These are phyloP conservation scores for Dimargaris verticillata DNA, from an alignment of 192 early-diverging fungal species.

Conservation along the genomic window DNA sequence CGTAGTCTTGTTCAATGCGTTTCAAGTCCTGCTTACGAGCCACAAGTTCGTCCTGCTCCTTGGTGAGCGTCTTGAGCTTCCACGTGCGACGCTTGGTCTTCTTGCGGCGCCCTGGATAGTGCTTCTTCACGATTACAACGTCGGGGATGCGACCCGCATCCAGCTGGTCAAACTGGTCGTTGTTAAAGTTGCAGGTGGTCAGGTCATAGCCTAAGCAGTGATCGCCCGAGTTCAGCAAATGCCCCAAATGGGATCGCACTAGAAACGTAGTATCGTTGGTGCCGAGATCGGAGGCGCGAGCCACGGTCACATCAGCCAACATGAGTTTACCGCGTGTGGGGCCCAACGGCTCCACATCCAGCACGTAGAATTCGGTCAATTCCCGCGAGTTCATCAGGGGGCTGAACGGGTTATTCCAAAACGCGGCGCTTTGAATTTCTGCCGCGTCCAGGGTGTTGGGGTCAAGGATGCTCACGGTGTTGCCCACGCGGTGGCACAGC, in stretches of 20 bases:
- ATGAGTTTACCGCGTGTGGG: slow-evolving; percentile 56
- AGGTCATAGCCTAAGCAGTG: slow-evolving; percentile 85
- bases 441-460: slow-evolving; percentile 59
- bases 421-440: slow-evolving; percentile 57
- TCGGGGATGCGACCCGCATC: slow-evolving; percentile 57
- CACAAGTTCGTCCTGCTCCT: slow-evolving; percentile 76
- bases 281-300: slow-evolving; percentile 57
- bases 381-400: slow-evolving; percentile 61
- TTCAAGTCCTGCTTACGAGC: slow-evolving; percentile 57
- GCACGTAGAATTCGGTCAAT: slow-evolving; percentile 83
- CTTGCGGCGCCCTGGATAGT: slow-evolving; percentile 75
- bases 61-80: slow-evolving; percentile 75
- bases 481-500: slow-evolving; percentile 72
- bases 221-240: slow-evolving; percentile 81
- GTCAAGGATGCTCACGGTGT: slow-evolving; percentile 74
- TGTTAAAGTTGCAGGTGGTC: slow-evolving; percentile 78
- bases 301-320: slow-evolving; percentile 78
- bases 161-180: slow-evolving; percentile 58
- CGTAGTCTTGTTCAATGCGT: slow-evolving; percentile 74
- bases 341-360: slow-evolving; percentile 78
- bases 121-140: slow-evolving; percentile 83
- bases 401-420: slow-evolving; percentile 72
- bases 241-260: slow-evolving; percentile 82
- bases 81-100: slow-evolving; percentile 75
- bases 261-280: slow-evolving; percentile 74